Evolutionary conservation across 306 rosid species (phyloP), one percentile per base, ranked within the genome.

Genomic region (Hylodesmum podocarpum): DNA sequence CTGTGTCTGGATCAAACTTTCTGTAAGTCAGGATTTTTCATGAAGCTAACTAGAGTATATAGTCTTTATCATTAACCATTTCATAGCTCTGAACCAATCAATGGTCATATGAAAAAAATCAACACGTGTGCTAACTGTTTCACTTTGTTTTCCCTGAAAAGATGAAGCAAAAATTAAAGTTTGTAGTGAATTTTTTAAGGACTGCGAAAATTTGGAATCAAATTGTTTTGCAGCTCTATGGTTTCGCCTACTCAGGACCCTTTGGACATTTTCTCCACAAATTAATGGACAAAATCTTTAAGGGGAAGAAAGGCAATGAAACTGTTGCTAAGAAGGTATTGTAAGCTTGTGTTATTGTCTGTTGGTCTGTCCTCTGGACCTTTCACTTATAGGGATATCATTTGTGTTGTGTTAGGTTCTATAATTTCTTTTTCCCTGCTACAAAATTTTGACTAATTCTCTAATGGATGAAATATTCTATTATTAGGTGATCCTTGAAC

Each of bases 191-290:
- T 22, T 18, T 76, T 53, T 54, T 46, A 55, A 13, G 82, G 51
- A 62, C 27, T 39, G 8, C 55, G 28, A n/a, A 46, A 25, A 40
- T 74, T 78, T 73, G 41, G 70, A 71, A 37, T 36, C 25, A 50
- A 37, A 41, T 80, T 76, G 4, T 73, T 87, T 73, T 79, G 73
- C 90, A 94, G 98, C 86, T 94, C 64, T 90, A 91, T 86, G 98
- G 98, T 40, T 94, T 94, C 28, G 97, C 91, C 8, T 94, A 91
- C 73, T 44, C 84, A 1, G 97, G 98, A 64, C 97, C 98, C 34
- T 91, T 94, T 89, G 96, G 96, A 77, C 98, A 94, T 61, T 94
- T 80, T 81, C 87, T 94, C 36, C 98, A 94, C 84, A 91, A 89
- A 66, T 75, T 94, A 83, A 94, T 94, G 97, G 98, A 90, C 31